Evolutionary conservation across 805 yeast species (phyloP), one percentile per base, ranked within the genome.

Genomic region (Kodamaea nitidulidarum): DNA sequence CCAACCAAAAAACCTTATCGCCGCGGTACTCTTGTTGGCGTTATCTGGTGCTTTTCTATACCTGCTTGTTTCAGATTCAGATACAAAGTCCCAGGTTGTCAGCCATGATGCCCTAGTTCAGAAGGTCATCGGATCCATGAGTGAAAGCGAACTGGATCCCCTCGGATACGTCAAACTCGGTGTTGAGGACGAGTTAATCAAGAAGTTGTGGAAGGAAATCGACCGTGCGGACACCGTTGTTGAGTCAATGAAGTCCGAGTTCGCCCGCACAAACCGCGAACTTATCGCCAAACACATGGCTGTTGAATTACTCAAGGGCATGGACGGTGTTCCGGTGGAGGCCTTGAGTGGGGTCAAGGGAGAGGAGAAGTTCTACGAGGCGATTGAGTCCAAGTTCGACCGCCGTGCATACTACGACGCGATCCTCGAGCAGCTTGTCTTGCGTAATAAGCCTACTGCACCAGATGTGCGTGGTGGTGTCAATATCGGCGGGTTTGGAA

Each of bases 351-450:
- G 25, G 3, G 7, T 27, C 32, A 26, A 32, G 28, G 29, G 21
- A 4, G 4, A 16, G 18, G 34, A 33, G 16, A 35, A 34, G 32
- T 33, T 39, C 26, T 40, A 40, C 9, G 36, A 35, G 16, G 27
- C 36, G 7, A 32, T 44, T 26, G 17, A 9, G 27, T 26, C 28
- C n/a, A 33, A 32, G 25, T 44, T 37, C 34, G 38, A 37, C 29
- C 37, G 25, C 9, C 36, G 38, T 11, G n/a, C 38, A 2, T 44
- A 38, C 30, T 44, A 26, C 28, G 42, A 40, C 20, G 39, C 38
- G 14, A 22, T 44, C 8, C 26, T 44, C 12, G 47, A 44, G 18
- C 24, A 17, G 4, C 33, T 44, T 16, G 38, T 44, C 18, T 25
- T 44, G 24, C 35, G 28, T 15, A 38, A 44, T 16, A 37, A 31